Base-by-base conservation (phyloP, 176 grass and related monocot genomes). In the Coix lacrymajobi region DNA sequence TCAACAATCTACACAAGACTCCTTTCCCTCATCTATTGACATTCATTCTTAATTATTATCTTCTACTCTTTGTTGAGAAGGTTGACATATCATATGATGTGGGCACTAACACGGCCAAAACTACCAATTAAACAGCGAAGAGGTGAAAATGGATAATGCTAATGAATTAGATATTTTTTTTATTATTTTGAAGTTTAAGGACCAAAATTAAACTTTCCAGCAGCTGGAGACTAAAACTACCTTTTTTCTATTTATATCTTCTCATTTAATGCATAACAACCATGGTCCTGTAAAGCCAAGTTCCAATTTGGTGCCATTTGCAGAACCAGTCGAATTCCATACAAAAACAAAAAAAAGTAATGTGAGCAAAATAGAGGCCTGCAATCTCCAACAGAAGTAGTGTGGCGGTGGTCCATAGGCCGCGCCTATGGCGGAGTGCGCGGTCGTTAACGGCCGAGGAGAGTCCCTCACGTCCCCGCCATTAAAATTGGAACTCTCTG, bases 381-480 rank as follows among this genome's bases (percentile, higher is more conserved):
- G 16, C 19, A 22, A 8, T 52, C 7, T 22, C 19, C 19, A 62
- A 8, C 15, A 64, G 24, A 29, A 44, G 20, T 54, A n/a, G 19
- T 54, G 51, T 54, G 19, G 52, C 0, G 4, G 8, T 6, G 73
- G 77, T 65, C 78, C 77, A 81, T 89, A n/a, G 25, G 22, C 71
- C 22, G 8, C 8, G 83, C 76, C 71, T 38, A 81, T 5, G 0
- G n/a, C 0, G 25, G 0, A 3, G 3, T 11, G 22, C 22, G 13
- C 11, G 43, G 79, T 1, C 6, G 73, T 40, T 66, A 79, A 71
- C 82, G 68, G 86, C 74, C 83, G 25, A 70, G 83, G 70, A 85
- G 90, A 54, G 83, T 83, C 67, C 86, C 45, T 52, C 68, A 8
- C 89, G 85, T 81, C 81, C 81, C 85, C 71, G 62, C 71, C 86